Conservation (phyloP, 169 alveolate genomes). For the Cryptosporidium ubiquitum region DNA sequence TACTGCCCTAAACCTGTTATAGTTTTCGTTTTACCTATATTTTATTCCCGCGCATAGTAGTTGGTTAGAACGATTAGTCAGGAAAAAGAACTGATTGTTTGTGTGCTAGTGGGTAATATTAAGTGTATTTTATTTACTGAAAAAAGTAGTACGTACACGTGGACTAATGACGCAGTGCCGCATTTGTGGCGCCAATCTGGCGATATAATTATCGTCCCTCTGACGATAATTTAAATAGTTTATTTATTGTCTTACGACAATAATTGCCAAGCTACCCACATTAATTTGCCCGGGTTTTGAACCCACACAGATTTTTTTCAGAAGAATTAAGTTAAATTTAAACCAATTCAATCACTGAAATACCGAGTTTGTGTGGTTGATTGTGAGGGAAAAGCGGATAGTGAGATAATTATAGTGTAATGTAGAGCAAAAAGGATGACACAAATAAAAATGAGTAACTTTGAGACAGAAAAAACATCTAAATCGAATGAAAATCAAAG, state of each 20-base stretch:
- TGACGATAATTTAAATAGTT: neutral
- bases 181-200: slow-evolving; percentile 36
- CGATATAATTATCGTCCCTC: neutral
- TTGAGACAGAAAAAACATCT: neutral
- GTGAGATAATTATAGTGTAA: slow-evolving; percentile 6
- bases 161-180: neutral
- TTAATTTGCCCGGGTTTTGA: slow-evolving; percentile 18
- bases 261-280: slow-evolving; percentile 52
- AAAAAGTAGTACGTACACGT: neutral
- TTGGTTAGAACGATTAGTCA: no score
- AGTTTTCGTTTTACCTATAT: no score
- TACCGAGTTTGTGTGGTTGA: neutral
- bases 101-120: neutral
- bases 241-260: slow-evolving; percentile 33
- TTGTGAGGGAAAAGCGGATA: neutral
- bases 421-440: neutral
- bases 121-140: neutral
- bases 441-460: neutral
- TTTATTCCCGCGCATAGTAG: no score
- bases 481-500: neutral
- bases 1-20: no score
- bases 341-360: neutral
- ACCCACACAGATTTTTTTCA: slow-evolving; percentile 9
- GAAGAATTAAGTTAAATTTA: neutral
- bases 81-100: neutral